Base-by-base conservation (phyloP, 352 stramenopile genomes). In the Phytophthora colocasiae region DNA sequence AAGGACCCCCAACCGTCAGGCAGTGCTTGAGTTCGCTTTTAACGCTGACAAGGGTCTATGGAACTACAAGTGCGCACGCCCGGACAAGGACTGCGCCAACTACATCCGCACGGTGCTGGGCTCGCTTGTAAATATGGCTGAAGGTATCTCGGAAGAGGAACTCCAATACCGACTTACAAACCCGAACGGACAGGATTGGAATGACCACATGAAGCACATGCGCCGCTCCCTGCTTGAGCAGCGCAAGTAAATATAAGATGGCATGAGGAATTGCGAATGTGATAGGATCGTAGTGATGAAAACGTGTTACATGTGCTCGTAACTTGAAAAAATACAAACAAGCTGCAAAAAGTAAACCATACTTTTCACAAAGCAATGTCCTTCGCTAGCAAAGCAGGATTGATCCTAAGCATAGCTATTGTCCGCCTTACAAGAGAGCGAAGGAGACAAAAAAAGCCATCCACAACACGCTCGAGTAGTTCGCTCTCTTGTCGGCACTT, bases 81-180 rank as follows among this genome's bases (percentile, higher is more conserved):
- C 91, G 0, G 91, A 97, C 77, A 97, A 97, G 67, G 87, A 96
- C 64, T 73, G 71, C 41, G 86, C 86, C 26, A 97, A 97, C 63
- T 97, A 96, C 67, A 93, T 97, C 54, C 89, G 83, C 40, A 97
- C 91, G 24, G 91, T 97, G 47, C 84, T 97, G 9, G 85, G 87
- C 9, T 96, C 89, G 45, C 80, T 97, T 63, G 83, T 97, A 60
- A 96, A 97, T 77, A 93, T 97, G 82, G 90, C 90, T 14, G 89
- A 97, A 65, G 85, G 83, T 24, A 96, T 97, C 53, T 94, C 84
- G 19, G 88, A 97, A 62, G 90, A 97, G 51, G 91, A 97, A 67
- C 80, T 97, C 39, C 85, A 96, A 73, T 97, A 92, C 55, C 87
- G 90, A 27, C 76, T 96, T 11, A 91, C 80, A 55, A 90, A 83